Conservation (phyloP, 2,329 filamentous ascomycete genomes). For the Mariannaea elegans region DNA sequence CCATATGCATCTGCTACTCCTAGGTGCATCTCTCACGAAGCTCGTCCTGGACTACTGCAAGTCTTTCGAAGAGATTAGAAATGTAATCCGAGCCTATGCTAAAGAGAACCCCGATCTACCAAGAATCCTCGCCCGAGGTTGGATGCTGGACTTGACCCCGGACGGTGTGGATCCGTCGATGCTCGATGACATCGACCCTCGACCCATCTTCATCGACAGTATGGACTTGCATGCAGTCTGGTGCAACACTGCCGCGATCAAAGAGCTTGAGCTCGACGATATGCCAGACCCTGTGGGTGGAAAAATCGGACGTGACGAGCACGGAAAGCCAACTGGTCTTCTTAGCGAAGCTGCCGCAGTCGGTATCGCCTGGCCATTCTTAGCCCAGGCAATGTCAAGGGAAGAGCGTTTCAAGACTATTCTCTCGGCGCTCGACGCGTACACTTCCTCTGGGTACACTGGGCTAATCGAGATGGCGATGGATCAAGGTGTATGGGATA, state of each 20-base stretch:
- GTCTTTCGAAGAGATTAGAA: conserved; percentile 53
- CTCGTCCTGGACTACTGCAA: conserved; percentile 52
- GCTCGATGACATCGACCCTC: conserved; percentile 54
- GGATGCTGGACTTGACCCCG: conserved; percentile 56
- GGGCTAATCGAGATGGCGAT: conserved; percentile 59
- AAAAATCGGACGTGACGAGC: conserved; percentile 50
- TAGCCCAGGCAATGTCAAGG: conserved; percentile 47
- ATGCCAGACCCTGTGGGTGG: conserved; percentile 53
- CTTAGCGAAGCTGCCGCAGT: conserved; percentile 53
- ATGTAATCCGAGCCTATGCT: conserved; percentile 51
- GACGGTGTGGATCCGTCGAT: conserved; percentile 49
- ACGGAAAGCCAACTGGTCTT: conserved; percentile 51
- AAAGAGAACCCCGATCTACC: conserved; percentile 47
- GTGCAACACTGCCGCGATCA: conserved; percentile 55
- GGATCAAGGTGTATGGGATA: conserved; percentile 55
- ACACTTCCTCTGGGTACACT: conserved; percentile 52
- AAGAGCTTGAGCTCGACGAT: conserved; percentile 49
- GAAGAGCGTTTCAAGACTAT: conserved; percentile 50
- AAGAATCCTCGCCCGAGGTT: conserved; percentile 52
- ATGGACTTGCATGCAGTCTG: conserved; percentile 55
- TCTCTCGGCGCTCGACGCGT: conserved; percentile 48
- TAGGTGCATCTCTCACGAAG: conserved; percentile 57
- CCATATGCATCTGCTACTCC: conserved; percentile 58
- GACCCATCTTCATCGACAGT: conserved; percentile 55
- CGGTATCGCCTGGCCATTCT: conserved; percentile 53